Evolutionary conservation across 2,329 filamentous ascomycete genomes (phyloP).

Genomic region (Neofusicoccum parvum): DNA sequence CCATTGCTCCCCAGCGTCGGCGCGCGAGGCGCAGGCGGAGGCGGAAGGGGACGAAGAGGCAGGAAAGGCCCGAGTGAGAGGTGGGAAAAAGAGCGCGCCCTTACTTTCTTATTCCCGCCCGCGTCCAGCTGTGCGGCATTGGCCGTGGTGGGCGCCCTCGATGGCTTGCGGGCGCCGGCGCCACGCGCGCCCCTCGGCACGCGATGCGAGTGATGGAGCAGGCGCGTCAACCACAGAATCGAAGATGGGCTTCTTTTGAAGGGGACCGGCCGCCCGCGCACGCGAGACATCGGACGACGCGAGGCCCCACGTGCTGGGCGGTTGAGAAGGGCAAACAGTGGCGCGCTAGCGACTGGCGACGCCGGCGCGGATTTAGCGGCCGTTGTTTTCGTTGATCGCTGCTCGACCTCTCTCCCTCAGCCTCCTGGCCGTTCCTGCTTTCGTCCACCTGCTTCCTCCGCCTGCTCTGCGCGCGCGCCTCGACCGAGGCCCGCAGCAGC

Average conservation of each 20-base stretch:
- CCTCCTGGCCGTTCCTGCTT: background rate
- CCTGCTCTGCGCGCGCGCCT: background rate
- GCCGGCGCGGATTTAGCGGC: constrained; percentile 7
- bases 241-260: background rate
- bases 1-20: background rate
- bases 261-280: background rate
- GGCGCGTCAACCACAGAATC: too few species aligned
- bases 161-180: background rate
- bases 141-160: background rate
- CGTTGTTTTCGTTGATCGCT: constrained; percentile 9
- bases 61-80: background rate
- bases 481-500: background rate
- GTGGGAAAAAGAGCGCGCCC: background rate
- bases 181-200: too few species aligned
- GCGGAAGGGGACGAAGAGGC: background rate
- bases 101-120: background rate
- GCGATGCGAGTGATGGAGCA: background rate
- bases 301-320: background rate
- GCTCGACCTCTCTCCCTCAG: constrained; percentile 2
- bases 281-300: background rate
- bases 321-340: background rate
- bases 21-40: background rate
- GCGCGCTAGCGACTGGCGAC: background rate
- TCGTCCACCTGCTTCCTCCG: background rate
- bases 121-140: background rate